Evolutionary conservation across 345 rosid species (phyloP), one percentile per base, ranked within the genome.

Genomic region (Pugionium cornutum): DNA sequence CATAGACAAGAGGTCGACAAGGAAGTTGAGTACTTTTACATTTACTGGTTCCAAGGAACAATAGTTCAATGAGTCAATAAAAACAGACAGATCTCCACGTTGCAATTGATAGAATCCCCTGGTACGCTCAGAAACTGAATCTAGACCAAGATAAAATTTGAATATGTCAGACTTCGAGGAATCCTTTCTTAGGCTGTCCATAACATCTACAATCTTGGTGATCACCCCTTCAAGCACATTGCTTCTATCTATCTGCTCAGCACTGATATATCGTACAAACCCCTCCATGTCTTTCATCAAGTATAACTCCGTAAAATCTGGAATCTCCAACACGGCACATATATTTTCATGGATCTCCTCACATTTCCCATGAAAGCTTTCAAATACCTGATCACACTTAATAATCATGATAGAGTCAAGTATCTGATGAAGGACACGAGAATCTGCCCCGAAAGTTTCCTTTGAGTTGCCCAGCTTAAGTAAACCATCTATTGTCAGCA

Each of bases 221-320:
- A 90, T 81, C 50, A 88, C 79, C 86, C 90, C 83, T 69, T 86
- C 97, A 77, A 79, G 82, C 44, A 81, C 75, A 73, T 66, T 71
- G 69, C 73, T 79, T 67, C 83, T 82, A 73, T 79, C 64, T 27
- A 70, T 68, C 72, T 76, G 83, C 72, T 76, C 78, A 53, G 81
- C 79, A 81, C 64, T 77, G 60, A 84, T 73, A 61, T 84, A 86
- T 64, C 66, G 79, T 59, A 94, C 72, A 65, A 81, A 79, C 32
- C 83, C 86, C 72, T 90, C 96, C 92, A 94, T 82, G 73, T 83
- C 83, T 79, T 84, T 91, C 81, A 94, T 35, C n/a, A 86, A 77
- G 82, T 78, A 85, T 61, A 92, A 60, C 61, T 83, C 87, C n/a
- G 84, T 74, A 55, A 70, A 75, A 75, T 85, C 89, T 54, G 87